A percentile compares a stretch with the other conserved stretches of the same genome.
phyloP scores from a whole-genome alignment of 2,329 filamentous ascomycete species.

The Albophoma yamanashiensis region DNA sequence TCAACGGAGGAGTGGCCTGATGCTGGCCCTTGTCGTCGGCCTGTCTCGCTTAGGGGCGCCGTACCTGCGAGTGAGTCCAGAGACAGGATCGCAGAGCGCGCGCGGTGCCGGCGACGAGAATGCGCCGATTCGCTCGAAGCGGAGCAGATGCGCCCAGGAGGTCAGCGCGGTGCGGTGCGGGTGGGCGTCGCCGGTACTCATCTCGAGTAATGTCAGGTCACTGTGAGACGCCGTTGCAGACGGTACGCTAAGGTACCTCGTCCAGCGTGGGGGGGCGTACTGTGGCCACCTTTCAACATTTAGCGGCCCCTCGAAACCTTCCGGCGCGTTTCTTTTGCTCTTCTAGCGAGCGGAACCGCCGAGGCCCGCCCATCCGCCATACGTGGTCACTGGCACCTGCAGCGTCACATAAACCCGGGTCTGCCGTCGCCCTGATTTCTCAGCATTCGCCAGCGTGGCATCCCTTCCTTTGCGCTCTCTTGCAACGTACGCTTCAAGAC shows the following conservation, averaged over 20 bases:
- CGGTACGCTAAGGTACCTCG: not conserved
- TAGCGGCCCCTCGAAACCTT: not conserved
- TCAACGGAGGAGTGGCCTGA: not conserved
- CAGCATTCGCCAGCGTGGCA: slow-evolving; percentile 12
- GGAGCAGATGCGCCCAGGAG: not conserved
- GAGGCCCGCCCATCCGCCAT: not conserved
- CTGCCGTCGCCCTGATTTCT: not conserved
- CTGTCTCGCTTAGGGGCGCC: not conserved
- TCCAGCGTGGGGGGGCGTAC: not conserved
- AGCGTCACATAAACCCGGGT: not conserved
- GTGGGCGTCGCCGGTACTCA: not conserved
- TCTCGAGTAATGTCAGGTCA: not conserved
- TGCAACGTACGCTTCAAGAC: not conserved
- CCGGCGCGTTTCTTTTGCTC: not conserved
- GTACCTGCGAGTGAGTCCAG: not conserved
- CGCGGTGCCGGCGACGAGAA: not conserved
- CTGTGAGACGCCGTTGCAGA: not conserved
- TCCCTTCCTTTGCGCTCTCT: slow-evolving; percentile 2
- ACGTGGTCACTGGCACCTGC: not conserved
- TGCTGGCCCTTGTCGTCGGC: not conserved
- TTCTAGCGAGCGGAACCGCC: not conserved
- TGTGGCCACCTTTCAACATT: not conserved
- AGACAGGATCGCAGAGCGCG: not conserved
- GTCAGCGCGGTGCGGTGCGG: not conserved
- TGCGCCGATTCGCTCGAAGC: not conserved